Conservation (phyloP, 1,284 basidiomycete species). For the Athelia sp. region DNA sequence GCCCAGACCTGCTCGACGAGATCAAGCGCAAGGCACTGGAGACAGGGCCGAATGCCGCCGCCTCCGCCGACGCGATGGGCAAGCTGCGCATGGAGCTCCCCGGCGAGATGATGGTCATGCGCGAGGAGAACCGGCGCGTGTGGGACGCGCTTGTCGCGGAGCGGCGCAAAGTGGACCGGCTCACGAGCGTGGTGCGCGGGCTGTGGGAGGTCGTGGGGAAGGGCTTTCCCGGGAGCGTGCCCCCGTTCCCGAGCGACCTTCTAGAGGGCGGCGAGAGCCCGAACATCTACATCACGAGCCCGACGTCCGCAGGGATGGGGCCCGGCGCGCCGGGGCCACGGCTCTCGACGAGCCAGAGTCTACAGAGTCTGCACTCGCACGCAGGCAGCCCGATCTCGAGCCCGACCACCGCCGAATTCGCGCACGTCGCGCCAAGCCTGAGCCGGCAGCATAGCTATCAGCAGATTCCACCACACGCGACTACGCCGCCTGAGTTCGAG, state of each 20-base stretch:
- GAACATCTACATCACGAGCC: slow-evolving; percentile 69
- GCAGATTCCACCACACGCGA: slow-evolving; percentile 35
- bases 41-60: slow-evolving; percentile 45
- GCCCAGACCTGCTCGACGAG: slow-evolving; percentile 79
- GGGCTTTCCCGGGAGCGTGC: slow-evolving; percentile 50
- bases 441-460: slow-evolving; percentile 59
- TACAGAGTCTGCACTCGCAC: slow-evolving; percentile 13
- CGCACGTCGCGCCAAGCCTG: slow-evolving; percentile 34
- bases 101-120: slow-evolving; percentile 63
- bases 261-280: slow-evolving; percentile 52
- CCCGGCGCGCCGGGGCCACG: slow-evolving; percentile 29
- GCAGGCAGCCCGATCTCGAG: slow-evolving; percentile 54
- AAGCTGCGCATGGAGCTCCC: slow-evolving; percentile 73
- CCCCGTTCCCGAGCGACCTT: slow-evolving; percentile 57
- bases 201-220: slow-evolving; percentile 57
- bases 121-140: slow-evolving; percentile 61
- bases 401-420: slow-evolving; percentile 60
- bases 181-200: slow-evolving; percentile 39
- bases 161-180: slow-evolving; percentile 32
- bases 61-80: no score
- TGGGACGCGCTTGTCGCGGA: slow-evolving; percentile 37
- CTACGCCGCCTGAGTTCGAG: slow-evolving; percentile 15
- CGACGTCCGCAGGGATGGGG: slow-evolving; percentile 36
- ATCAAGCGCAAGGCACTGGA: slow-evolving; percentile 84
- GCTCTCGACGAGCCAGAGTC: slow-evolving; percentile 10